A percentile compares a stretch with the other conserved stretches of the same genome.
These are phyloP conservation scores for Smittium culicis DNA, from an alignment of 371 early-diverging fungal genomes.

Conservation along the genomic window DNA sequence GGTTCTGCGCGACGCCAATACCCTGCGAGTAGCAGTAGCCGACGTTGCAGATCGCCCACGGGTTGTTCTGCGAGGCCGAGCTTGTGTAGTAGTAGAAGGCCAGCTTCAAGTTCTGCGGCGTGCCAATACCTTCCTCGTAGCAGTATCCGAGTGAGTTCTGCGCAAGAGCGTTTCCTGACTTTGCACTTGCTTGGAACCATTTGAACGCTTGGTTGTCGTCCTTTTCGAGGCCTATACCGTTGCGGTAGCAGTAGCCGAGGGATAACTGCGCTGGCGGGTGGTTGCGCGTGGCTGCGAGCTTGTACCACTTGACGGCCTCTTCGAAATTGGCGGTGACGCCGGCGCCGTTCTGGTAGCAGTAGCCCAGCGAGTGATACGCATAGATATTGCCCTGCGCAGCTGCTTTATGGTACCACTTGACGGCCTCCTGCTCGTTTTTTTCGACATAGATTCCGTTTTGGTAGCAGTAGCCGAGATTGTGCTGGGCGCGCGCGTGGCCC, in stretches of 20 bases:
- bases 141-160: slow-evolving; percentile 79
- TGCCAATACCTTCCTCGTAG: slow-evolving; percentile 71
- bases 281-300: slow-evolving; percentile 44
- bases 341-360: slow-evolving; percentile 79
- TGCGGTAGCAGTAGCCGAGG: slow-evolving; percentile 70
- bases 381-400: slow-evolving; percentile 64
- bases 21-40: slow-evolving; percentile 80
- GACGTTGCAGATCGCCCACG: slow-evolving; percentile 77
- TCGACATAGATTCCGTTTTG: slow-evolving; percentile 69
- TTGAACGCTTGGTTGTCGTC: slow-evolving; percentile 47
- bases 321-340: slow-evolving; percentile 51
- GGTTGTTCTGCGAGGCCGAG: slow-evolving; percentile 64
- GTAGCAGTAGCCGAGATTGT: slow-evolving; percentile 74
- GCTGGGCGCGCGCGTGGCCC: slow-evolving; percentile 69
- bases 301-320: slow-evolving; percentile 60
- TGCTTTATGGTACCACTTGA: slow-evolving; percentile 52
- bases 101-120: slow-evolving; percentile 41
- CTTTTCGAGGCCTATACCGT: slow-evolving; percentile 54
- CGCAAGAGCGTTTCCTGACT: slow-evolving; percentile 58
- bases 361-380: slow-evolving; percentile 73
- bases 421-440: slow-evolving; percentile 45
- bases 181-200: slow-evolving; percentile 50
- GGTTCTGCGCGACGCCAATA: slow-evolving; percentile 47
- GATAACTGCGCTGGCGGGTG: slow-evolving; percentile 57
- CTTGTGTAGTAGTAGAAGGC: slow-evolving; percentile 70